Conservation (phyloP, 2,329 filamentous ascomycete species). For the Cyphellophora europaea region DNA sequence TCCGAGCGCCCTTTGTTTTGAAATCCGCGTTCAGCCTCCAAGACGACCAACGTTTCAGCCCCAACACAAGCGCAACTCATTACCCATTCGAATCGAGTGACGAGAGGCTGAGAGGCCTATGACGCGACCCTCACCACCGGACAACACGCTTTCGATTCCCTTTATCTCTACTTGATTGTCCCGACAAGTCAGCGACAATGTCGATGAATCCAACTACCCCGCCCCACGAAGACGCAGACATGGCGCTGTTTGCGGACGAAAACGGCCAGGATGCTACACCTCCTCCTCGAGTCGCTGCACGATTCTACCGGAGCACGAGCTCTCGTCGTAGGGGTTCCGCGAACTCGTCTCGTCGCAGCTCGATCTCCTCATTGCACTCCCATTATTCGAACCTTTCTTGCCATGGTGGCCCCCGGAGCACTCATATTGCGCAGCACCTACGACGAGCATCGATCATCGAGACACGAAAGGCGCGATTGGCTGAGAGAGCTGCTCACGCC, state of each 20-base stretch:
- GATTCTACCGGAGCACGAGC: conserved; percentile 47
- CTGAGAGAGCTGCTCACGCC: conserved; percentile 55
- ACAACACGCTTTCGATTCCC: no score
- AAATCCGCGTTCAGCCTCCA: no score
- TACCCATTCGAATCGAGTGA: no score
- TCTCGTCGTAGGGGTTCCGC: conserved; percentile 51
- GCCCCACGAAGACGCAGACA: neutral
- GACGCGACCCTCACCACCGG: no score
- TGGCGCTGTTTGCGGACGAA: conserved; percentile 21
- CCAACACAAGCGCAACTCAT: no score
- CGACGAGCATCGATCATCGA: conserved; percentile 58
- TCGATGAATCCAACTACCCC: no score
- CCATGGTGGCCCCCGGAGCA: conserved; percentile 43
- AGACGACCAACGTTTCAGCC: no score
- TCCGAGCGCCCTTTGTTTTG: no score
- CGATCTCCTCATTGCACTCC: conserved; percentile 49
- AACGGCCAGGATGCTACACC: conserved; percentile 34
- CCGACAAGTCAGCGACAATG: no score
- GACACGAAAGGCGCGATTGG: conserved; percentile 52
- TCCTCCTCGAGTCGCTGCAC: conserved; percentile 53
- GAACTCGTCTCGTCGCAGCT: conserved; percentile 55
- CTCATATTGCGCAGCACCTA: conserved; percentile 55
- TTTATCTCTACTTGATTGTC: no score
- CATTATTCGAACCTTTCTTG: conserved; percentile 45
- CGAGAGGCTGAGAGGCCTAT: no score